These are phyloP conservation scores for Suillus ampliporus DNA, from an alignment of 768 basidiomycete species.

Conservation along the genomic window DNA sequence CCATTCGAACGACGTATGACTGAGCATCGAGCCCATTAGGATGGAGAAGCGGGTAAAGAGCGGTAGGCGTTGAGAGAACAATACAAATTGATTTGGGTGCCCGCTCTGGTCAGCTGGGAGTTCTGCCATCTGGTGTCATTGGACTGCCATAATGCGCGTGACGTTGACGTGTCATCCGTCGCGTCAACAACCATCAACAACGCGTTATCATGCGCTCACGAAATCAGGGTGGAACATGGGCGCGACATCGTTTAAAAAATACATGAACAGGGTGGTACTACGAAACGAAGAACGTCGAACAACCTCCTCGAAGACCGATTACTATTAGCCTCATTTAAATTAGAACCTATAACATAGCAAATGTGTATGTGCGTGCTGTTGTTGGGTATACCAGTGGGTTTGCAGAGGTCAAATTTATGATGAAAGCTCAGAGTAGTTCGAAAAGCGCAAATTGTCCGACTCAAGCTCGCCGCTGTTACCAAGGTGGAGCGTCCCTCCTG, in stretches of 20 bases:
- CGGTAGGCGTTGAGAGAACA: slow-evolving; percentile 2
- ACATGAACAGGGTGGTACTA: neutral
- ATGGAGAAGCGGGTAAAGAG: neutral
- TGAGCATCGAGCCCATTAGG: slow-evolving; percentile 54
- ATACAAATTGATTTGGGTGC: neutral
- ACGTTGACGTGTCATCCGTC: slow-evolving; percentile 20
- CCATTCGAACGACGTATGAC: slow-evolving; percentile 46
- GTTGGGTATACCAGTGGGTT: neutral
- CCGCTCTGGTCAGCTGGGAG: neutral
- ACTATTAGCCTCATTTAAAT: slow-evolving; percentile 19
- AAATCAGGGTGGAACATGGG: slow-evolving; percentile 12
- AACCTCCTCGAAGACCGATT: neutral
- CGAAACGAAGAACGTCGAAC: neutral
- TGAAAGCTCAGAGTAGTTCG: slow-evolving; percentile 31
- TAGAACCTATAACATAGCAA: slow-evolving; percentile 13
- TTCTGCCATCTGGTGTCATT: neutral
- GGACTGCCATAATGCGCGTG: slow-evolving; percentile 1
- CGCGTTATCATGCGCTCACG: slow-evolving; percentile 16
- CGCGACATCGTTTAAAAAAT: neutral
- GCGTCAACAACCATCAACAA: slow-evolving; percentile 38
- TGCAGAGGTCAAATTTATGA: neutral
- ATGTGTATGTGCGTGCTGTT: slow-evolving; percentile 11
- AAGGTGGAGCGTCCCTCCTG: slow-evolving; percentile 77
- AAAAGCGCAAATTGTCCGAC: slow-evolving; percentile 50
- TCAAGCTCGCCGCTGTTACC: slow-evolving; percentile 46